Percentiles rank a stretch among this genome's conserved stretches.
These are phyloP conservation scores for Colletotrichum liaoningense DNA, from an alignment of 2,329 filamentous ascomycete species.

Conservation along the genomic window DNA sequence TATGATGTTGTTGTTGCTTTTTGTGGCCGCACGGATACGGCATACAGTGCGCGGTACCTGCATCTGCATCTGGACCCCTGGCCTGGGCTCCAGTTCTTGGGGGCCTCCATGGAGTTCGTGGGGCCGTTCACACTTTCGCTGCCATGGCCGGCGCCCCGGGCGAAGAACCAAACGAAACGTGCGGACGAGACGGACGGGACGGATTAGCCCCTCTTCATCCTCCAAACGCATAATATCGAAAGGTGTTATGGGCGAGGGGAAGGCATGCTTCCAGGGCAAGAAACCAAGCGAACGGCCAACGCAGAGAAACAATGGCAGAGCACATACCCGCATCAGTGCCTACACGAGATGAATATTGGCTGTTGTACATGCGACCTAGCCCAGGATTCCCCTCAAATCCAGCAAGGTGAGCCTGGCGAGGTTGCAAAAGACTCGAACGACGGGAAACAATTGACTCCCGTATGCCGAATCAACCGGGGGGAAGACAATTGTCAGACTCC, in stretches of 20 bases:
- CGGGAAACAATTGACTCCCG: too few species aligned
- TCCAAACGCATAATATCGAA: constrained; percentile 11
- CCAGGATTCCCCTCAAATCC: neutral
- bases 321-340: neutral
- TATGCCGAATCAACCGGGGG: too few species aligned
- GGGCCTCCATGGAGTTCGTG: neutral
- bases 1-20: neutral
- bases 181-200: neutral
- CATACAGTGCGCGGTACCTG: constrained; percentile 23
- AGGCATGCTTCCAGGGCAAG: neutral
- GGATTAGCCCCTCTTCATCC: neutral
- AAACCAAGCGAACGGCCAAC: neutral
- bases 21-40: neutral
- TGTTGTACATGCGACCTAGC: constrained; percentile 11
- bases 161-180: constrained; percentile 3
- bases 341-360: constrained; percentile 28
- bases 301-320: neutral
- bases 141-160: neutral
- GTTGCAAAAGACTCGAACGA: too few species aligned
- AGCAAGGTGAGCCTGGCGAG: too few species aligned
- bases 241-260: constrained; percentile 3
- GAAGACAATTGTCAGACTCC: too few species aligned
- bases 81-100: neutral
- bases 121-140: constrained; percentile 1
- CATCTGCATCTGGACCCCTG: constrained; percentile 18